Conservation (phyloP, 139 green algal species). For the Yamagishiella unicocca region DNA sequence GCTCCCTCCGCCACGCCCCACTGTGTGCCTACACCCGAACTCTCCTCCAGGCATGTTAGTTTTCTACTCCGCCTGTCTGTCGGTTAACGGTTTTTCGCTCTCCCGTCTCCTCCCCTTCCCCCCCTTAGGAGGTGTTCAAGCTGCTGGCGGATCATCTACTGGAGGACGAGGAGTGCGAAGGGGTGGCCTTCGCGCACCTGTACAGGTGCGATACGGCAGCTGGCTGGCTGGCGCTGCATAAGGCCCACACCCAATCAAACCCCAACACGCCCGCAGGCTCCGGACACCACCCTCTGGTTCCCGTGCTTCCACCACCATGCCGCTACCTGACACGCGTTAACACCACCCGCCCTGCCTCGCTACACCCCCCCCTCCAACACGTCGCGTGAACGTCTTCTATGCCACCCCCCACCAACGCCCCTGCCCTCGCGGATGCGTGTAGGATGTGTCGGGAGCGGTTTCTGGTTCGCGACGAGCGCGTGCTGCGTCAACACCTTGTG, state of each 20-base stretch:
- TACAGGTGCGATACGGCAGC: constrained; percentile 26
- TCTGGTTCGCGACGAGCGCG: constrained; percentile 81
- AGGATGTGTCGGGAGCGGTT: constrained; percentile 88
- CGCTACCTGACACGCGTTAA: no score
- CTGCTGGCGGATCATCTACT: constrained; percentile 81
- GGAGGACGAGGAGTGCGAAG: constrained; percentile 57
- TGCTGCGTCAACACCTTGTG: constrained; percentile 79
- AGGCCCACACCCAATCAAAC: not conserved
- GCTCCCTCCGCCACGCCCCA: no score
- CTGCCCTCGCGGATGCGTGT: no score
- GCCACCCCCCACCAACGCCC: not conserved
- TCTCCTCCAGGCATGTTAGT: no score
- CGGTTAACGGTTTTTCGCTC: no score
- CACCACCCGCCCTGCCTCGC: no score
- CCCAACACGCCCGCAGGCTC: no score
- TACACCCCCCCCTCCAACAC: no score
- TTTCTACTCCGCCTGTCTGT: no score
- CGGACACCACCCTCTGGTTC: no score
- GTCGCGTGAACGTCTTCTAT: not conserved
- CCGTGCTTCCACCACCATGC: no score
- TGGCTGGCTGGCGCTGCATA: not conserved
- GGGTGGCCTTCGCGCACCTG: constrained; percentile 59
- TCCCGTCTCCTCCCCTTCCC: constrained; percentile 26
- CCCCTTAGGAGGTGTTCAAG: constrained; percentile 77
- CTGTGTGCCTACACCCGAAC: no score